phyloP scores from a whole-genome alignment of 1,284 basidiomycete species.

The Ustilago bromivora region DNA sequence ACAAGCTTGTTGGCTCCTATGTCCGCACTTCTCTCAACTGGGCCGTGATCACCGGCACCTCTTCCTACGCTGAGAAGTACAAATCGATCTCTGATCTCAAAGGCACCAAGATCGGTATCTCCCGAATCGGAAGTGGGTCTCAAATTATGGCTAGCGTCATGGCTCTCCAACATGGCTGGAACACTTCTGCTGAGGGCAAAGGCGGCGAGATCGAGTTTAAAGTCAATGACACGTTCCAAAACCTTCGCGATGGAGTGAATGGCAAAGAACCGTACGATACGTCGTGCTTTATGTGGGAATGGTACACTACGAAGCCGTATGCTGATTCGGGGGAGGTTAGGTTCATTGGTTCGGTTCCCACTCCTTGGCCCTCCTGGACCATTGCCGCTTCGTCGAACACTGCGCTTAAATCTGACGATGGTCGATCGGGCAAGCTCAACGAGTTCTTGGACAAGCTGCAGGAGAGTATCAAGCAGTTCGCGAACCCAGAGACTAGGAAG shows the following conservation, averaged over 20 bases:
- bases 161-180: slow-evolving; percentile 77
- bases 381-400: slow-evolving; percentile 61
- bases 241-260: slow-evolving; percentile 91
- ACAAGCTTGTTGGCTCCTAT: slow-evolving; percentile 92
- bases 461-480: slow-evolving; percentile 49
- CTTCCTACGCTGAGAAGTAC: slow-evolving; percentile 73
- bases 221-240: slow-evolving; percentile 70
- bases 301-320: slow-evolving; percentile 94
- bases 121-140: slow-evolving; percentile 85
- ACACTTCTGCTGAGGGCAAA: slow-evolving; percentile 16
- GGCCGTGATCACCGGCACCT: slow-evolving; percentile 88
- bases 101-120: slow-evolving; percentile 88
- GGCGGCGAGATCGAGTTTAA: slow-evolving; percentile 54
- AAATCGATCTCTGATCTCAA: slow-evolving; percentile 81
- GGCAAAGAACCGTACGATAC: slow-evolving; percentile 26
- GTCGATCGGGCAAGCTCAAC: slow-evolving; percentile 2
- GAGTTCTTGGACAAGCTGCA: slow-evolving; percentile 55
- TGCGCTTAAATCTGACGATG: slow-evolving; percentile 11
- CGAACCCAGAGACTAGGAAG: slow-evolving; percentile 44
- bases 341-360: slow-evolving; percentile 86
- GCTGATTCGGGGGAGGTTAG: slow-evolving; percentile 81
- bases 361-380: slow-evolving; percentile 95
- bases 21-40: slow-evolving; percentile 73
- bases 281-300: slow-evolving; percentile 76
- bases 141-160: slow-evolving; percentile 96